phyloP scores from a whole-genome alignment of 441 rosid species.

The Isatis lusitanica region DNA sequence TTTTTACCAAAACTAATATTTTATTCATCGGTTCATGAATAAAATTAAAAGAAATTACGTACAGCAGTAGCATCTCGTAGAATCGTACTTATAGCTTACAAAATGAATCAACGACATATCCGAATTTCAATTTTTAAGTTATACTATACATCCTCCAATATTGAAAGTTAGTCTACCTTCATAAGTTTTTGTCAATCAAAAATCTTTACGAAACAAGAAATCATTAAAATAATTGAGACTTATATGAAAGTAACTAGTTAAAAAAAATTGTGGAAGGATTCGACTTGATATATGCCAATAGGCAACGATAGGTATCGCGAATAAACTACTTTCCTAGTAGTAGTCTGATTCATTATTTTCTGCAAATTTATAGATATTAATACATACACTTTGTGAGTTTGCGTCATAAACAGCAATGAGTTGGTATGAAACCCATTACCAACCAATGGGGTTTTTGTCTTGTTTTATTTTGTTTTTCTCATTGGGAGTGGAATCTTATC shows the following conservation, averaged over 20 bases:
- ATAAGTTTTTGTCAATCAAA: background rate
- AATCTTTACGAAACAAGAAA: background rate
- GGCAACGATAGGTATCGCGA: background rate
- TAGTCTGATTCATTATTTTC: background rate
- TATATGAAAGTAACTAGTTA: background rate
- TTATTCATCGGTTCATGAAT: background rate
- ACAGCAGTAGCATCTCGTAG: background rate
- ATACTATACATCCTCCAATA: background rate
- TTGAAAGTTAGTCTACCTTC: background rate
- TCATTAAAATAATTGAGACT: background rate
- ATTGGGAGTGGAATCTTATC: slow-evolving; percentile 22
- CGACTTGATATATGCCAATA: background rate
- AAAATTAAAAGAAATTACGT: background rate
- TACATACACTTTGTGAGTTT: slow-evolving; percentile 10
- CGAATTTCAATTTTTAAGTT: background rate
- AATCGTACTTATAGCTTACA: background rate
- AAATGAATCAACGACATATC: background rate
- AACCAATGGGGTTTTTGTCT: slow-evolving; percentile 3
- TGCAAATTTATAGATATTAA: background rate
- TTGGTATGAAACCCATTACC: slow-evolving; percentile 23
- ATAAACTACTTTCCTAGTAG: background rate
- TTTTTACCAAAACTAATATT: background rate
- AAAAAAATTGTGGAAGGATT: background rate
- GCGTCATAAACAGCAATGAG: slow-evolving; percentile 29
- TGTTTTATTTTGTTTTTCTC: background rate